These are phyloP conservation scores for Globisporangium cederbergense DNA, from an alignment of 352 stramenopile species.

Conservation along the genomic window DNA sequence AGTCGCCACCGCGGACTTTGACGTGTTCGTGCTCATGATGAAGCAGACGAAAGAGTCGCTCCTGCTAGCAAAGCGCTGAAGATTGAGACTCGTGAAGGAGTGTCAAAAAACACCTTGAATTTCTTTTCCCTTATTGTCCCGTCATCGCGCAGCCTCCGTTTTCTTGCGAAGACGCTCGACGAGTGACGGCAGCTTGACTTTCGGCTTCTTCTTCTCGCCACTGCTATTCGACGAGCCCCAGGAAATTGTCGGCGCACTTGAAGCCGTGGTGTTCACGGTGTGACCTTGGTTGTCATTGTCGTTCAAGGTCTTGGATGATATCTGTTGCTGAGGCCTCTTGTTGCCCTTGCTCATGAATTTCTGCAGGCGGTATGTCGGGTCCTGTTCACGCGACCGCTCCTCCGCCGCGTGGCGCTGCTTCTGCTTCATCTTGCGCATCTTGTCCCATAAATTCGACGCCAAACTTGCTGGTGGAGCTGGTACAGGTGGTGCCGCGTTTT, in stretches of 20 bases:
- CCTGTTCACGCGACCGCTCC: slow-evolving; percentile 38
- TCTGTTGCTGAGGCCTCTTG: background rate
- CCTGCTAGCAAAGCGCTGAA: slow-evolving; percentile 43
- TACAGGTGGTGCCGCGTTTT: background rate
- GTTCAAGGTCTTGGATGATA: slow-evolving; percentile 10
- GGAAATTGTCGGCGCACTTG: slow-evolving; percentile 23
- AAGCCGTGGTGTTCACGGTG: slow-evolving; percentile 1
- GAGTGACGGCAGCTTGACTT: slow-evolving; percentile 68
- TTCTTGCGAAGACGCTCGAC: slow-evolving; percentile 69
- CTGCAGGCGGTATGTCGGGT: slow-evolving; percentile 51
- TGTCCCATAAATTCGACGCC: slow-evolving; percentile 54
- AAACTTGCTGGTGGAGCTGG: slow-evolving; percentile 28
- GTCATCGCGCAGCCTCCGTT: slow-evolving; percentile 45
- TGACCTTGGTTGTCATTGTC: slow-evolving; percentile 5
- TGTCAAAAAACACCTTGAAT: background rate
- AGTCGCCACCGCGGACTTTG: slow-evolving; percentile 72
- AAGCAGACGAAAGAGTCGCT: slow-evolving; percentile 73
- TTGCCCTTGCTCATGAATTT: slow-evolving; percentile 43
- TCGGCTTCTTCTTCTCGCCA: slow-evolving; percentile 52
- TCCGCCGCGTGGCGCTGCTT: slow-evolving; percentile 32
- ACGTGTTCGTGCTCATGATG: slow-evolving; percentile 85
- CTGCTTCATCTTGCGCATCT: slow-evolving; percentile 56
- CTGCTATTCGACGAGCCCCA: slow-evolving; percentile 35
- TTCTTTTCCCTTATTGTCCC: background rate
- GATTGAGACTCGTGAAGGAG: background rate